phyloP scores from a whole-genome alignment of 2,329 filamentous ascomycete species.

The Aspergillus pseudotamarii region DNA sequence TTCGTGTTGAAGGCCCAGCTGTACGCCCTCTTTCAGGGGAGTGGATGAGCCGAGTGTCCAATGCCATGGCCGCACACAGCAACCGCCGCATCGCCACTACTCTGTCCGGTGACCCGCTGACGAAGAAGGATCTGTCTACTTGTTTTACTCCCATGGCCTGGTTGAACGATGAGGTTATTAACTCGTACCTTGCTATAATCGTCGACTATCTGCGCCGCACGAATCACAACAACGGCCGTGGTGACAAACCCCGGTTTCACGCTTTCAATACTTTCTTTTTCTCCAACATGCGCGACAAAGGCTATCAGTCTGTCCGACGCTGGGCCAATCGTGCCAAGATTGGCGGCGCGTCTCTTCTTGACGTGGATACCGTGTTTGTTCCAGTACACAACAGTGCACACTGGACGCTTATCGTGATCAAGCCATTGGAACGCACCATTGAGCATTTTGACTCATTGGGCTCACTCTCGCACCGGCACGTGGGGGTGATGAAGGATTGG shows the following conservation, averaged over 20 bases:
- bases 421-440: constrained; percentile 45
- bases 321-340: constrained; percentile 54
- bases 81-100: constrained; percentile 34
- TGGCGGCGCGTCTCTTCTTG: constrained; percentile 45
- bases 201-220: constrained; percentile 40
- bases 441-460: constrained; percentile 53
- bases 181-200: constrained; percentile 47
- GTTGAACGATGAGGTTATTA: constrained; percentile 53
- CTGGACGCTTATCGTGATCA: constrained; percentile 53
- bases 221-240: constrained; percentile 36
- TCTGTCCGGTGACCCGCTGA: constrained; percentile 39
- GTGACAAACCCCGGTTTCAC: constrained; percentile 43
- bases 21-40: constrained; percentile 38
- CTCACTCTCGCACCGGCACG: constrained; percentile 32
- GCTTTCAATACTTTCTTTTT: constrained; percentile 52
- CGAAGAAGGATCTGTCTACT: constrained; percentile 38
- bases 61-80: constrained; percentile 31
- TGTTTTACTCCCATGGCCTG: constrained; percentile 41
- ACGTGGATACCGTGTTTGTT: constrained; percentile 51
- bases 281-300: constrained; percentile 44
- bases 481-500: constrained; percentile 44
- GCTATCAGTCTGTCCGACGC: constrained; percentile 42
- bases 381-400: constrained; percentile 51
- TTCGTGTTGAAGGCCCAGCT: constrained; percentile 31
- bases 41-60: constrained; percentile 39